Evolutionary conservation across 179 eudicot species (phyloP).

Genomic region (Camellia oleifera): DNA sequence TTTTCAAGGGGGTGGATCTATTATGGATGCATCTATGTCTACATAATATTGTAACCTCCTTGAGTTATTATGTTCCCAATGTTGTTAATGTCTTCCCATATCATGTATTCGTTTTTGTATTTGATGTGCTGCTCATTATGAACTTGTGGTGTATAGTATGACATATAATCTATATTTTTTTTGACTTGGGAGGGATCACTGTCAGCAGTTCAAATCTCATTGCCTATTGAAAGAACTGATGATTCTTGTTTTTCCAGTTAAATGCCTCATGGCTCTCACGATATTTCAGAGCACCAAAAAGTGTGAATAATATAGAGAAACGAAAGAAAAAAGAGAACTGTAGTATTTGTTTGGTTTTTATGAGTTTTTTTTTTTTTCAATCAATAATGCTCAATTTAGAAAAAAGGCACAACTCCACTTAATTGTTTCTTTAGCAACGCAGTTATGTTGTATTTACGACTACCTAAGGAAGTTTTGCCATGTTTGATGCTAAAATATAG

Average conservation of each 20-base stretch:
- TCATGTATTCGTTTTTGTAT: too few relatives aligned
- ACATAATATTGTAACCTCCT: neutral
- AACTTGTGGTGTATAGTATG: neutral
- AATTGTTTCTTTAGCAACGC: neutral
- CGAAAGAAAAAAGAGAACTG: neutral
- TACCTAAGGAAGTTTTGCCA: neutral
- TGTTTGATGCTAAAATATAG: constrained; percentile 4
- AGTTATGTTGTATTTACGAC: neutral
- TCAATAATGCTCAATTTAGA: neutral
- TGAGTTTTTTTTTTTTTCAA: neutral
- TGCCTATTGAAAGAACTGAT: neutral
- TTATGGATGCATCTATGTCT: neutral
- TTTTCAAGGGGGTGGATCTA: neutral
- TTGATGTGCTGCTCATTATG: neutral
- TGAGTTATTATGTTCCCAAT: neutral
- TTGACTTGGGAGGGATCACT: neutral
- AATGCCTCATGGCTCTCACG: neutral
- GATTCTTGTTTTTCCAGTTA: neutral
- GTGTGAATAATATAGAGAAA: neutral
- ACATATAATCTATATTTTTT: neutral
- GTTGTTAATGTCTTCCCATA: neutral
- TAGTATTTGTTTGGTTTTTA: neutral
- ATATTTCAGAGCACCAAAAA: neutral
- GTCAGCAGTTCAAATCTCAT: neutral
- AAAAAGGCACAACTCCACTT: neutral